Base-by-base conservation (phyloP, 2,329 filamentous ascomycete genomes). In the Aschersonia sp. region DNA sequence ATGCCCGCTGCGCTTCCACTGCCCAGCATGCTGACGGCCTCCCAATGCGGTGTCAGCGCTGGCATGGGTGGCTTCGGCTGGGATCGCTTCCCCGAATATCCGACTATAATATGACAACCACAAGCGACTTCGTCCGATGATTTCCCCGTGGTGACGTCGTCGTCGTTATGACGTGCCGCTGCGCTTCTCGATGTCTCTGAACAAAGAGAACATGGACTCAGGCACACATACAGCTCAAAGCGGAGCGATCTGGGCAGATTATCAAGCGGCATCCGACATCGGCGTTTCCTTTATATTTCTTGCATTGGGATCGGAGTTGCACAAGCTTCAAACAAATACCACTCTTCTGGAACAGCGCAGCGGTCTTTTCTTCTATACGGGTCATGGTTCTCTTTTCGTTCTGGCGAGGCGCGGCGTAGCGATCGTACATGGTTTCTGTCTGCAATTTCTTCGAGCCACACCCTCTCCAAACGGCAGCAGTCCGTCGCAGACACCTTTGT, bases 11-110 rank as follows among this genome's bases (percentile, higher is more conserved):
- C 81, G 42, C 75, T 95, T 43, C 85, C 88, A 45, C 73, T 96
- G 47, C 88, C 89, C 42, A 95, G 87, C 69, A 85, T 89, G 78
- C 72, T 95, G 52, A 78, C 85, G 57, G 81, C 84, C 52, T 57
- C 55, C 22, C 87, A 87, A 63, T 97, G 90, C 67, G 87, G 87
- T 57, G 79, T 88, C 50, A 83, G 82, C 60, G 72, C 81, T 51
- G 83, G 81, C 51, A 88, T 85, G 69, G 58, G 57, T 30, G 58
- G 81, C 54, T 94, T 94, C 63, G 86, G 85, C 57, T 95, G 87
- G 86, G 87, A 86, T 64, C 76, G 84, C 57, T 87, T 85, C 63
- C 84, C 85, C 60, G 86, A 90, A 65, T 94, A 89, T 64, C 76
- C 86, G 56, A 82, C 86, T 53, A 88, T 83, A 55, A 94, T 94